Evolutionary conservation across 2,329 filamentous ascomycete genomes (phyloP), one percentile per base, ranked within the genome.

Genomic region (Fusarium ambrosium): DNA sequence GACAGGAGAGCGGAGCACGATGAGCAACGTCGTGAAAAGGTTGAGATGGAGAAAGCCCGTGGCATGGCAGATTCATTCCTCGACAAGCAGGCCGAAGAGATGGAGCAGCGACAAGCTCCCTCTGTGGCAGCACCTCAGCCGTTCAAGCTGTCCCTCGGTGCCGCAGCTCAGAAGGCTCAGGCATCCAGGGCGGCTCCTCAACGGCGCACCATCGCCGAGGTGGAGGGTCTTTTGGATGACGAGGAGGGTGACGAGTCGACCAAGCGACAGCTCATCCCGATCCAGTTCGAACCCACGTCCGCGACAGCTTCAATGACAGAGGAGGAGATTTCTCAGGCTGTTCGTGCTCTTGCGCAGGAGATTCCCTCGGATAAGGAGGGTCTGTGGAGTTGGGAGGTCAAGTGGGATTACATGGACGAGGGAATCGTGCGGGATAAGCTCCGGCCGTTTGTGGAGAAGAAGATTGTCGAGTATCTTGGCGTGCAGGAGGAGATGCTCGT

Each of bases 401-500:
- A 95, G 78, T 99, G 97, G 97, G 93, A 97, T 62, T 94, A 92
- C 83, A 89, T 99, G 81, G 94, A 97, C 80, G 93, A 97, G 71
- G 87, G 89, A 18, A 89, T 97, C 48, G 91, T 98, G 69, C 90
- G 91, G 70, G 94, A 97, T 74, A 95, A 98, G 81, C 90, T 99
- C 77, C 91, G 94, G 79, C 95, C 96, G 34, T 99, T 98, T 85
- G 94, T 98, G 66, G 95, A 98, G 87, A 97, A 97, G 89, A 99
- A 98, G 89, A 94, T 98, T 77, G 93, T 99, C 70, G 97, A 99
- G 84, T 97, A 97, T 79, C 89, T 99, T 59, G 97, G 97, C 69
- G 94, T 99, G 68, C 95, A 98, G 84, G 97, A 99, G 83, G 94
- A 98, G 84, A 92, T 98, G 85, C 87, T 99, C 58, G 95, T 99